These are phyloP conservation scores for Anisogramma anomala DNA, from an alignment of 2,329 filamentous ascomycete genomes.

Conservation along the genomic window DNA sequence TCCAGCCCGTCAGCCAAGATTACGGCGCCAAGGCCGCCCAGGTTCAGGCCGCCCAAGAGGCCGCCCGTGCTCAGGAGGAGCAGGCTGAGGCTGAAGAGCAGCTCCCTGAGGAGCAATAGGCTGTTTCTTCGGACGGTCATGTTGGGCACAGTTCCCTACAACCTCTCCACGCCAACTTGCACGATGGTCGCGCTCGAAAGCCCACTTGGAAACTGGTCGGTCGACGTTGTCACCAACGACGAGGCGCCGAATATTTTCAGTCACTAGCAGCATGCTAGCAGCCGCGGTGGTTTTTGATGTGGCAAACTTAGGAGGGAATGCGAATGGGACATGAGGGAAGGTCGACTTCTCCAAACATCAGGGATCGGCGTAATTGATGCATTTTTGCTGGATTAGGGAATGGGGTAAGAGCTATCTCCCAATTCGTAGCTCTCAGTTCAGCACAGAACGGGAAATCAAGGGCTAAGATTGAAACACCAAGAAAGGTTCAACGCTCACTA, in stretches of 20 bases:
- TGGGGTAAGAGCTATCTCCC: constrained; percentile 9
- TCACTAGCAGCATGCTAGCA: constrained; percentile 4
- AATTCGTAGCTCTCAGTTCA: constrained; percentile 7
- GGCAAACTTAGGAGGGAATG: constrained; percentile 3
- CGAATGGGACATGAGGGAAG: neutral
- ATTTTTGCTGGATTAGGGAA: constrained; percentile 15
- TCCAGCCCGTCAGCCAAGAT: constrained; percentile 95
- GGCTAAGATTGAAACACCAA: constrained; percentile 9
- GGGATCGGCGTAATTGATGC: constrained; percentile 15
- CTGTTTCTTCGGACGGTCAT: constrained; percentile 14
- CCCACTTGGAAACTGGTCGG: constrained; percentile 1
- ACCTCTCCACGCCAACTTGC: neutral
- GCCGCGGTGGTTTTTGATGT: constrained; percentile 4
- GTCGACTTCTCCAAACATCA: constrained; percentile 12
- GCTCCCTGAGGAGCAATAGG: constrained; percentile 35
- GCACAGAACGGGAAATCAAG: constrained; percentile 10
- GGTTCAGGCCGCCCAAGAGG: constrained; percentile 54
- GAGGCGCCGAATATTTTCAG: neutral
- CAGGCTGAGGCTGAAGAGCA: constrained; percentile 39
- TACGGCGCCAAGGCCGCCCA: constrained; percentile 83
- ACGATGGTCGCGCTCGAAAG: neutral
- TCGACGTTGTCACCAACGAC: constrained; percentile 1
- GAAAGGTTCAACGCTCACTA: no score
- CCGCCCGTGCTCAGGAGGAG: constrained; percentile 41
- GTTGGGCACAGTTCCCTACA: constrained; percentile 9